phyloP scores from a whole-genome alignment of 1,284 basidiomycete genomes.

The Austroboletus novae-zelandiae region DNA sequence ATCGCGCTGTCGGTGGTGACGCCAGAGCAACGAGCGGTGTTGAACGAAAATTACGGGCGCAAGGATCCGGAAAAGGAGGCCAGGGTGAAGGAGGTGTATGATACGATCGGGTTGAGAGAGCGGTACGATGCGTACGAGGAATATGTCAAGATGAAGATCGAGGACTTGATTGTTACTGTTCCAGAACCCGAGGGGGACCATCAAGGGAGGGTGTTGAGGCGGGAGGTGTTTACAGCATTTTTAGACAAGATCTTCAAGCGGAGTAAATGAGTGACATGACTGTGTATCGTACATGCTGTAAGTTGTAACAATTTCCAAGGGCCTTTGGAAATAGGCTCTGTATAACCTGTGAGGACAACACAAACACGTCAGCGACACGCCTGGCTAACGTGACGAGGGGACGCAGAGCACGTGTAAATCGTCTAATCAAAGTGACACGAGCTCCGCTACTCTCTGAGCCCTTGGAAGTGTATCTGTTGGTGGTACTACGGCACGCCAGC shows the following conservation, averaged over 20 bases:
- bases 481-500: too few relatives aligned
- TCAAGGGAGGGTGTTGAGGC: constrained; percentile 48
- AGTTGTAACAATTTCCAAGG: too few relatives aligned
- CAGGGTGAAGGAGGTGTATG: constrained; percentile 68
- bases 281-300: too few relatives aligned
- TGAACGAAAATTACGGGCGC: constrained; percentile 84
- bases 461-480: too few relatives aligned
- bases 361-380: too few relatives aligned
- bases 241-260: constrained; percentile 60
- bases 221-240: constrained; percentile 71
- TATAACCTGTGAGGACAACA: too few relatives aligned
- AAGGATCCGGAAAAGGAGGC: constrained; percentile 63
- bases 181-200: constrained; percentile 41
- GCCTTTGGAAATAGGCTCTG: too few relatives aligned
- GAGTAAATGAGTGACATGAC: too few relatives aligned
- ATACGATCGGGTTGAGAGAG: constrained; percentile 46
- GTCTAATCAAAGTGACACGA: too few relatives aligned
- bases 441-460: too few relatives aligned
- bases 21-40: constrained; percentile 54
- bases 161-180: constrained; percentile 56
- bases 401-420: too few relatives aligned
- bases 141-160: constrained; percentile 57
- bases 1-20: constrained; percentile 71
- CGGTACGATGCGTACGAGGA: constrained; percentile 70
- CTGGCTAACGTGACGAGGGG: too few relatives aligned